Evolutionary conservation across 352 stramenopile genomes (phyloP), one percentile per base, ranked within the genome.

Genomic region (Globisporangium yorkense): DNA sequence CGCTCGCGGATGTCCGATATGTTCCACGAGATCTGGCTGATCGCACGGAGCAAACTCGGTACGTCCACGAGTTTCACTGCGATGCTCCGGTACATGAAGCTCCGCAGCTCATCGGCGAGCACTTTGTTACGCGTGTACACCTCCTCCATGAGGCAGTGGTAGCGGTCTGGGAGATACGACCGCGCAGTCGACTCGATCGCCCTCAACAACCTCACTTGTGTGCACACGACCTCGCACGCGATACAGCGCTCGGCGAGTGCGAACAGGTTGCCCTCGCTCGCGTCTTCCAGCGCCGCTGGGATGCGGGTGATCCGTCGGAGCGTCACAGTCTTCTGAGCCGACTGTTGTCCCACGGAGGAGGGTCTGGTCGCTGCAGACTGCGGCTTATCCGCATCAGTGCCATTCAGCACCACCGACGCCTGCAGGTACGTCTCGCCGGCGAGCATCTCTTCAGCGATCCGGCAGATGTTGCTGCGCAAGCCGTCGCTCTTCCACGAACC

Each of bases 71-170:
- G 73, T 51, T 51, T 66, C 31, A 53, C 66, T 27, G 79, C 77
- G 44, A 89, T 72, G 9, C 61, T 77, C 39, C 51, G 67, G 57
- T 89, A 92, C 61, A 88, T 68, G 55, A 89, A 92, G 40, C 57
- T 72, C 13, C 78, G 71, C 8, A 92, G 63, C 54, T 95, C 78
- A 4, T 66, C 51, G 7, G 78, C 72, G 39, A 77, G 72, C 1
- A 65, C 73, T 31, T 61, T 66, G 66, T 77, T 83, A 9, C 74
- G 67, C 20, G 81, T 65, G 51, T 82, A 88, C 7, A 89, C 63
- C 57, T 92, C 82, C 48, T 90, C 74, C 67, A 92, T 72, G 16
- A 89, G 67, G 35, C 74, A 84, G 31, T 77, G 67, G 71, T 86
- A 88, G 10, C 82, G 74, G 9, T 87, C 68, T 33, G 80, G 69